Conservation (phyloP, 352 stramenopile species). For the Pythium diclinum region DNA sequence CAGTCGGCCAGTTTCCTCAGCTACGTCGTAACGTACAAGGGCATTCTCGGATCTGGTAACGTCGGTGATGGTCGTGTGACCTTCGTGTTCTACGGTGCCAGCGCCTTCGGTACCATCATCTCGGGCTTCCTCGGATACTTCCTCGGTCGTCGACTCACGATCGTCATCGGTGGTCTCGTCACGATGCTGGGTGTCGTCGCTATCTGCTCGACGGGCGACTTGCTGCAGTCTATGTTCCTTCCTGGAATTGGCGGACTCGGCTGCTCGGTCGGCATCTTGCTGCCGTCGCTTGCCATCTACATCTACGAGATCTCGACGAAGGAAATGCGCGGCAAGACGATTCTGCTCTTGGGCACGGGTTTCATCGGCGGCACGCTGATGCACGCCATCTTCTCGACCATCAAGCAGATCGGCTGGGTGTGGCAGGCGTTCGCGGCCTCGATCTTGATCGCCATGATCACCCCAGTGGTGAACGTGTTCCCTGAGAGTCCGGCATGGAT, state of each 20-base stretch:
- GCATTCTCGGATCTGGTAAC: constrained; percentile 47
- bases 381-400: constrained; percentile 46
- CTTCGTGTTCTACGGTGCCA: constrained; percentile 65
- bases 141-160: constrained; percentile 66
- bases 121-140: constrained; percentile 56
- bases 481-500: constrained; percentile 79
- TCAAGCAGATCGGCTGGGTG: constrained; percentile 70
- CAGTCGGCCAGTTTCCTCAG: constrained; percentile 73
- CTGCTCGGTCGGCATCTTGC: constrained; percentile 51
- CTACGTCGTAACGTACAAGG: constrained; percentile 73
- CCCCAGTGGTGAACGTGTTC: constrained; percentile 68
- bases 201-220: constrained; percentile 50
- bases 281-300: constrained; percentile 71
- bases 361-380: constrained; percentile 61
- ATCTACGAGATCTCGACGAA: constrained; percentile 80
- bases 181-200: constrained; percentile 66
- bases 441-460: constrained; percentile 65
- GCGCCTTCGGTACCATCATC: constrained; percentile 63
- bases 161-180: constrained; percentile 68
- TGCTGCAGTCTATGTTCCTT: constrained; percentile 46
- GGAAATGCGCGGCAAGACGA: constrained; percentile 69
- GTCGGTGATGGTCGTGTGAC: constrained; percentile 55
- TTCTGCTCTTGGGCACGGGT: constrained; percentile 60
- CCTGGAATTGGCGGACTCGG: constrained; percentile 62
- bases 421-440: constrained; percentile 69